Base-by-base conservation (phyloP, 805 yeast species). In the Candida nanaspora region DNA sequence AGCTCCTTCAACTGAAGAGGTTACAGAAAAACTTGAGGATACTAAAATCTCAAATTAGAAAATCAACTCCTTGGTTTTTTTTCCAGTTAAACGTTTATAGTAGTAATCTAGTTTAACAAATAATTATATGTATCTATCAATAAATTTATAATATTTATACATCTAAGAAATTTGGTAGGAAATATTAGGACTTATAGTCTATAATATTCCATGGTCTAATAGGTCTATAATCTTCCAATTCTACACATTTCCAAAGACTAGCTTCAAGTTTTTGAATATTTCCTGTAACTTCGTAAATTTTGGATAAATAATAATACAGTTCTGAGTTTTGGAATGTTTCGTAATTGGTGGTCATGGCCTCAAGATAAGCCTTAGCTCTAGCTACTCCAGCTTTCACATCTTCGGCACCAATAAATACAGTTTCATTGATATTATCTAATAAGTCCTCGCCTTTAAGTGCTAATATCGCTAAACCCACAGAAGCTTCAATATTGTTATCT, bases 271-370 rank as follows among this genome's bases (percentile, higher is more conserved):
- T 57, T 18, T 66, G 59, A 10, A 58, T 45, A 44, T 69, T 69
- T 44, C 80, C 84, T 35, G 74, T 78, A 37, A 73, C 61, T 46
- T 80, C 88, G 55, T 82, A 82, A 19, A 84, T 70, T 47, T 69
- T 60, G 2, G 86, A 74, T 42, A 85, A 63, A 41, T 72, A 72
- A 73, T 77, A 81, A 83, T 89, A 82, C 11, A 82, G 68, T 56
- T 86, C 95, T 3, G 69, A 47, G 37, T 52, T 52, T 46, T 68
- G 70, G 47, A 51, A 50, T 7, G 69, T 72, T 38, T 50, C 53
- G 27, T 71, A 73, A 63, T 70, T 63, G 39, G 64, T 53, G 28
- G 59, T 53, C 11, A 67, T 47, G 41, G 52, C 51, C 31, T 72
- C 76, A 40, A 74, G 55, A 41, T 65, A 60, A 44, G 66, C 68